Evolutionary conservation across 352 stramenopile species (phyloP), one percentile per base, ranked within the genome.

Genomic region (Lagenidium giganteum): DNA sequence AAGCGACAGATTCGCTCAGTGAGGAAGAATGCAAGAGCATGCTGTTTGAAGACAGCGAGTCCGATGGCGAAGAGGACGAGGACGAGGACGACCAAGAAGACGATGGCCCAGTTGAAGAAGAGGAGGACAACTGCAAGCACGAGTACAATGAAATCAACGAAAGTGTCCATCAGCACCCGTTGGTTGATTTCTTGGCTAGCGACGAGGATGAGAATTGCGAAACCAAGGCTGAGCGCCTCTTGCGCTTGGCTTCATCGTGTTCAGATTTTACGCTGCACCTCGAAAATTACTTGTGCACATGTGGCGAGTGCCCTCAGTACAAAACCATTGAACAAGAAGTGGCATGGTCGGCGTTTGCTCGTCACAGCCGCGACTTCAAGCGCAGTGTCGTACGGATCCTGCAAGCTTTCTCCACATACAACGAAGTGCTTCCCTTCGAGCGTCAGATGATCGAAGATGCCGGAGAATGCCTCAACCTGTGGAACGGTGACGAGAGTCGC

Each of bases 331-430:
- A 41, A 5, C 25, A 41, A 9, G 31, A 51, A 8, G 51, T 62
- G 17, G 64, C 54, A 12, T 68, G 59, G 59, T n/a, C n/a, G n/a
- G n/a, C n/a, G n/a, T n/a, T n/a, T n/a, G n/a, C n/a, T n/a, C n/a
- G n/a, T n/a, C n/a, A n/a, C n/a, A n/a, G n/a, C n/a, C n/a, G n/a
- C n/a, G n/a, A n/a, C n/a, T n/a, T n/a, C n/a, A 57, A 47, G 18
- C 37, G 51, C 5, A 78, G 61, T n/a, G 51, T 82, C 13, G 66
- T 34, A 2, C 64, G 71, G 23, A 40, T 88, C 0, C 44, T 91
- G 18, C 75, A 85, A 36, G 73, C 76, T 0, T 88, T 76, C 51
- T 82, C 73, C 8, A 87, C 73, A 0, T 87, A 84, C 54, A 87
- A 84, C 45, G 75, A 88, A 54, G 58, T 58, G 8, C 47, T 77